These are phyloP conservation scores for Cyanodermella asteris DNA, from an alignment of 2,329 filamentous ascomycete genomes.

Conservation along the genomic window DNA sequence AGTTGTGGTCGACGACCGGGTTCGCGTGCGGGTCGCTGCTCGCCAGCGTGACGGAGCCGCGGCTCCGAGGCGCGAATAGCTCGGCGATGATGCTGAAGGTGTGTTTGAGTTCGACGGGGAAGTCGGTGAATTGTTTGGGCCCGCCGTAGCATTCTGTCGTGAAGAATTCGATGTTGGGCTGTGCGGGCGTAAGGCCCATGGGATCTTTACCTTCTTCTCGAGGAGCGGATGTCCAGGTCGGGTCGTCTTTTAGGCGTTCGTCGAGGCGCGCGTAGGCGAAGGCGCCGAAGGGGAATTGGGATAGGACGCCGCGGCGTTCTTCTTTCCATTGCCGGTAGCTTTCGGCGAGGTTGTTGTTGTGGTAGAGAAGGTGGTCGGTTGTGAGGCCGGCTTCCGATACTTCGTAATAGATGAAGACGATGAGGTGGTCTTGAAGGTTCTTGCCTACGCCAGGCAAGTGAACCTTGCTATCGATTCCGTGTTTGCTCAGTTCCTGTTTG, in stretches of 20 bases:
- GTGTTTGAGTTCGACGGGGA: constrained; percentile 30
- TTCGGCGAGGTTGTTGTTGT: constrained; percentile 27
- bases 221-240: constrained; percentile 31
- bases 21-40: constrained; percentile 10
- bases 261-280: constrained; percentile 42
- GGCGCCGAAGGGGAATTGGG: constrained; percentile 39
- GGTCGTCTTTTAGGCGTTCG: constrained; percentile 31
- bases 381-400: constrained; percentile 24
- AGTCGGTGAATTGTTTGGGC: constrained; percentile 33
- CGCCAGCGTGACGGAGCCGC: constrained; percentile 31
- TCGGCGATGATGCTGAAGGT: constrained; percentile 37
- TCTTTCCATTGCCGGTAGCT: constrained; percentile 35
- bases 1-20: constrained; percentile 2
- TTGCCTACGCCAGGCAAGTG: constrained; percentile 30
- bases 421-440: constrained; percentile 31
- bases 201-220: constrained; percentile 33
- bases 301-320: constrained; percentile 34
- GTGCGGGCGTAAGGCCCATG: constrained; percentile 34
- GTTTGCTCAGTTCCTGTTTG: constrained; percentile 18
- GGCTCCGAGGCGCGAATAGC: constrained; percentile 33
- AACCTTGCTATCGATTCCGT: constrained; percentile 22
- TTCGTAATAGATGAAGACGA: constrained; percentile 9
- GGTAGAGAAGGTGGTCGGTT: constrained; percentile 34
- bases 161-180: constrained; percentile 42
- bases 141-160: constrained; percentile 40